Base-by-base conservation (phyloP, 2,329 filamentous ascomycete species). In the Colletotrichum sp. region DNA sequence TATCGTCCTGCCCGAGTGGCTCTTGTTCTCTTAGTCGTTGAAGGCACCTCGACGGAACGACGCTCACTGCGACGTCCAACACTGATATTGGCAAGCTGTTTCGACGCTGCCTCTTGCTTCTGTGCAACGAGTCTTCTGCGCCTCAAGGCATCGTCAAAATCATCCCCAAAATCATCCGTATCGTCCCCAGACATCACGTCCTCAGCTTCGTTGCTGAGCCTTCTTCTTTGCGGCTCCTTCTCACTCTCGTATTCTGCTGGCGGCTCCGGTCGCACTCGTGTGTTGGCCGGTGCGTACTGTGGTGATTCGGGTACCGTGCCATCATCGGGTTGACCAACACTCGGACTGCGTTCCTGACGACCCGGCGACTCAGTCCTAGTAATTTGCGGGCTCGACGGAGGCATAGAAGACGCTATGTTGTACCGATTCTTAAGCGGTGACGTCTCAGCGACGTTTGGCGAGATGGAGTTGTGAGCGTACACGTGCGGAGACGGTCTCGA, bases 401-500 rank as follows among this genome's bases (percentile, higher is more conserved):
- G 82, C 8, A 83, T 79, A 48, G 89, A 88, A 0, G 88, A 89
- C 0, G 87, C 87, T 34, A 87, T 84, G 66, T 89, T 84, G 18
- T 86, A 85, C 30, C 87, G 86, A 43, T 88, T 84, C 79, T 90
- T 90, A 3, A 90, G 80, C 0, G 90, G 89, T 2, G 90, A 92
- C 0, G 83, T 84, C 77, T 84, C 83, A 84, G 86, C 80, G 3
- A 83, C 81, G 59, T 88, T 88, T 1, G 89, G 85, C 4, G 89
- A 90, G 6, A 88, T 87, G 1, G 84, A 83, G 67, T 89, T 85
- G 28, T 84, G 81, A 13, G 39, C 34, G 28, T 89, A 86, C 6
- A 87, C 78, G 57, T 87, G 83, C 1, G 90, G 90, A 2, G 90
- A 92, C 0, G 90, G 90, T 13, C 90, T 85, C 2, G 90, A 92